Conservation (phyloP, 345 rosid species). For the Turritis glabra region DNA sequence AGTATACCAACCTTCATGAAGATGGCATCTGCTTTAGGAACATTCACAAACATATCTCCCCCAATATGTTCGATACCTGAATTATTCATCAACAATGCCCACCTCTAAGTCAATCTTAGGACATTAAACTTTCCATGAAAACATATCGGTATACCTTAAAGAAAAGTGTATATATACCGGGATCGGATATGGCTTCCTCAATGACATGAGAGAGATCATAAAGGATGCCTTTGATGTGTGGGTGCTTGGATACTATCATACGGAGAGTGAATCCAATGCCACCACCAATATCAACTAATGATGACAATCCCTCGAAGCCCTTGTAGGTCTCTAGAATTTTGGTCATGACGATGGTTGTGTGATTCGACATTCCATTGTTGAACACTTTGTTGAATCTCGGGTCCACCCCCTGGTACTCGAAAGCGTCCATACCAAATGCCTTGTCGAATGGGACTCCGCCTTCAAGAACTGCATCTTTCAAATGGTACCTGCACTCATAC, state of each 20-base stretch:
- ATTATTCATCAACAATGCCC: not conserved
- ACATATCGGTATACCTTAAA: no score
- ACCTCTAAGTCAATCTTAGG: no score
- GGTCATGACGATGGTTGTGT: conserved; percentile 67
- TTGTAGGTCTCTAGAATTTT: conserved; percentile 63
- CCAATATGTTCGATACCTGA: conserved; percentile 75
- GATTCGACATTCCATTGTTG: conserved; percentile 67
- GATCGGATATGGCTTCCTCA: not conserved
- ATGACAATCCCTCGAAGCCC: conserved; percentile 61
- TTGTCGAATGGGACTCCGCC: conserved; percentile 76
- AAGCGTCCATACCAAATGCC: conserved; percentile 68
- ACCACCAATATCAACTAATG: conserved; percentile 83
- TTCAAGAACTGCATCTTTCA: conserved; percentile 78
- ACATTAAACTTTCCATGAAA: no score
- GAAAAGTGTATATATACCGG: no score
- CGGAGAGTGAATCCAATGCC: conserved; percentile 67
- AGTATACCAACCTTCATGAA: conserved; percentile 67
- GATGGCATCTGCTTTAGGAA: conserved; percentile 78
- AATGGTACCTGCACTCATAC: conserved; percentile 35
- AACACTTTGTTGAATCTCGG: conserved; percentile 70
- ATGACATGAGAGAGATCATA: conserved; percentile 79
- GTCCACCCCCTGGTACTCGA: conserved; percentile 69
- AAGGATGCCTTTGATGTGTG: conserved; percentile 66
- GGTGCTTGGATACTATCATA: conserved; percentile 65
- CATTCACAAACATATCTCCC: conserved; percentile 77